These are phyloP conservation scores for Botryotinia calthae DNA, from an alignment of 2,329 filamentous ascomycete genomes.

Conservation along the genomic window DNA sequence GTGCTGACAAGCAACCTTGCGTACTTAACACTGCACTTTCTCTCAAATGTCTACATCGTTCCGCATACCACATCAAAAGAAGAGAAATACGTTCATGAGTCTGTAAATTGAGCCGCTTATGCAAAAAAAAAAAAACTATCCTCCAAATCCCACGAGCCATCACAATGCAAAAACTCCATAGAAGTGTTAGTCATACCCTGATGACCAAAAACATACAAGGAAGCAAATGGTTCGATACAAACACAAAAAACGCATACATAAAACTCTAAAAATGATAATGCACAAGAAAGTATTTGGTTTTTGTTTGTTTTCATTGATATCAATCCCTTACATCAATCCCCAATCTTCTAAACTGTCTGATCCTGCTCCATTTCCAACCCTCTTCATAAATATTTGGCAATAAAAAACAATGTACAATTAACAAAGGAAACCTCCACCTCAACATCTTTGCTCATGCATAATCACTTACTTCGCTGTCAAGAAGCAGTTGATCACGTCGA, in stretches of 20 bases:
- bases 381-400: slow-evolving; percentile 3
- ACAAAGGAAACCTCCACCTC: slow-evolving; percentile 13
- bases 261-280: not conserved
- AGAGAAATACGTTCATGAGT: not conserved
- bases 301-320: slow-evolving; percentile 18
- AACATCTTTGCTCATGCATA: not conserved
- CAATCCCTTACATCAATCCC: slow-evolving; percentile 14
- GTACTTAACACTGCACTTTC: not conserved
- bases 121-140: not conserved
- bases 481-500: slow-evolving; percentile 4
- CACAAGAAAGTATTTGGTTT: slow-evolving; percentile 15
- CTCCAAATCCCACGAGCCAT: not conserved
- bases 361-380: not conserved
- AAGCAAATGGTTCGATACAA: not conserved
- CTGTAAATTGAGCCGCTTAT: not conserved
- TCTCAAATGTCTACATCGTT: not conserved
- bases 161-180: slow-evolving; percentile 8
- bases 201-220: not conserved
- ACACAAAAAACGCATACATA: not conserved
- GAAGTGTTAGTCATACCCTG: not conserved
- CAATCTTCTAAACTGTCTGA: slow-evolving; percentile 5
- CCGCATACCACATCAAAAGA: not conserved
- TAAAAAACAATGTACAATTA: slow-evolving; percentile 1
- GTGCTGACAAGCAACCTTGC: not conserved
- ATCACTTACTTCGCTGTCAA: slow-evolving; percentile 15